These are phyloP conservation scores for Paraphoma chrysanthemicola DNA, from an alignment of 2,329 filamentous ascomycete species.

Conservation along the genomic window DNA sequence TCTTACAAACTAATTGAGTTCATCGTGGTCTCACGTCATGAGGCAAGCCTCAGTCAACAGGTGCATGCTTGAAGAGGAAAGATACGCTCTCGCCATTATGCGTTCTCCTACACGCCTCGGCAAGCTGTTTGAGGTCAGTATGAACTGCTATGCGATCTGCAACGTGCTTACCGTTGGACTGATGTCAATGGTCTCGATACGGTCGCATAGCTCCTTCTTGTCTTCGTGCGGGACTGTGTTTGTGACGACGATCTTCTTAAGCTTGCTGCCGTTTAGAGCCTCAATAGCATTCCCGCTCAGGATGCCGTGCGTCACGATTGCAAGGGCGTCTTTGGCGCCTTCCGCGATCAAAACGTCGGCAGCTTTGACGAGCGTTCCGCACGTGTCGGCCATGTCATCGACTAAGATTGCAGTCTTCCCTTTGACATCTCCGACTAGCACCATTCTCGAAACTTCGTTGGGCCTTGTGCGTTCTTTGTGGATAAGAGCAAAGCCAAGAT, in stretches of 20 bases:
- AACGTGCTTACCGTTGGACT: conserved; percentile 69
- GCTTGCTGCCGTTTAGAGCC: conserved; percentile 77
- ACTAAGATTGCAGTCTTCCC: conserved; percentile 95
- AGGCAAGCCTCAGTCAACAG: conserved; percentile 49
- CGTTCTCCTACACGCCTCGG: conserved; percentile 74
- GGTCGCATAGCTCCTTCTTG: conserved; percentile 78
- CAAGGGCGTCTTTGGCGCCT: conserved; percentile 86
- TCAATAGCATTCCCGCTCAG: conserved; percentile 88
- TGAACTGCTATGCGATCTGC: background rate
- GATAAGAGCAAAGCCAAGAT: conserved; percentile 90
- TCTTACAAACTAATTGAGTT: conserved; percentile 6
- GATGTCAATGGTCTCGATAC: conserved; percentile 90
- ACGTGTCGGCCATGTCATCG: conserved; percentile 98
- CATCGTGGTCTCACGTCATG: background rate
- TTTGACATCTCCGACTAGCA: conserved; percentile 91
- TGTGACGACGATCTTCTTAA: conserved; percentile 84
- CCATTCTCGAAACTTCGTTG: conserved; percentile 92
- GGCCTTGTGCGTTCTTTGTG: conserved; percentile 94
- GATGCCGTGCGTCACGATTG: conserved; percentile 95
- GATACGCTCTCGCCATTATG: conserved; percentile 75
- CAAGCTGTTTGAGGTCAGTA: conserved; percentile 55
- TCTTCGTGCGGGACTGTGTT: conserved; percentile 85
- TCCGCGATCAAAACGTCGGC: conserved; percentile 81
- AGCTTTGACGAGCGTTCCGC: conserved; percentile 86
- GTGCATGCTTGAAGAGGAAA: conserved; percentile 73